Base-by-base conservation (phyloP, 495 filamentous ascomycete species). In the Xylaria nigripes region DNA sequence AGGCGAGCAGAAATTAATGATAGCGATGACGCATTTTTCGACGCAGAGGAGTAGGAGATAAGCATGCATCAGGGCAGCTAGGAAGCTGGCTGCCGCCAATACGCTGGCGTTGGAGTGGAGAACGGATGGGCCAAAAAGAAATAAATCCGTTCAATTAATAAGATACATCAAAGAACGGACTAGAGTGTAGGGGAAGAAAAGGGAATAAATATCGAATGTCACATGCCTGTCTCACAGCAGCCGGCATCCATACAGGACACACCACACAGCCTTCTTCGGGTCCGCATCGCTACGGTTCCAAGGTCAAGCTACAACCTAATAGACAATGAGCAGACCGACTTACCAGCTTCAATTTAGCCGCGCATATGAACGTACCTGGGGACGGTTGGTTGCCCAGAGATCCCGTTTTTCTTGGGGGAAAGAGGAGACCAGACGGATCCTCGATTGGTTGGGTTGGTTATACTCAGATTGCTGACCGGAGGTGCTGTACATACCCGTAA, bases 11-110 rank as follows among this genome's bases (percentile, higher is more conserved):
- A 61, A 36, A 65, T 58, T n/a, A 24, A 43, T 19, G 58, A 49
- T 24, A 65, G 61, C 44, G 48, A 53, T 15, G 53, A 55, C n/a
- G 45, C 45, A n/a, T 66, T 66, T 51, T 61, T 63, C 52, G 63
- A 66, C 27, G 61, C 63, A 9, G 42, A 58, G 15, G 61, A 49
- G 45, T 66, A 38, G 56, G 4, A 32, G 6, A 9, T 22, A 6
- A 18, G 12, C 27, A 6, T 24, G 2, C 7, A 22, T 15, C 29
- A 9, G 21, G 18, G 9, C 27, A 1, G 2, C 1, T 6, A 21
- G 3, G 6, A 4, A 30, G 30, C 13, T 29, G 36, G 21, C 15
- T 13, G 7, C 29, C n/a, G 29, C 16, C 3, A 25, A 52, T 43
- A 50, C 12, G 34, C 8, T 8, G n/a, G 16, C 16, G 3, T 30